Evolutionary conservation across 1,139 yeast species (phyloP), one percentile per base, ranked within the genome.

Genomic region (Kurtzmaniella quercitrusa): DNA sequence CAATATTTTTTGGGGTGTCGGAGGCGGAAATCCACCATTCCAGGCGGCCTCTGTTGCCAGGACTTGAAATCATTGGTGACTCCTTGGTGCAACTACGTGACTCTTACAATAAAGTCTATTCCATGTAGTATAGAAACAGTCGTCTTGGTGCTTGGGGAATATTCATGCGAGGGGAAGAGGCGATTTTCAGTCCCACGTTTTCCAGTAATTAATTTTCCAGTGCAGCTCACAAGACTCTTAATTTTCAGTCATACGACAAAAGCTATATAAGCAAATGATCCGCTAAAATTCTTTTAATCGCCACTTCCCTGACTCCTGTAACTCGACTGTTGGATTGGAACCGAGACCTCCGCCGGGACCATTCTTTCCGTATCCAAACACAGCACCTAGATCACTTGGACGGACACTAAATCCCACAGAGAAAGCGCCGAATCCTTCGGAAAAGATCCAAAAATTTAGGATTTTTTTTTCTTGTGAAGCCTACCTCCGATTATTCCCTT

Each of bases 211-310:
- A 19, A 19, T 36, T n/a, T 19, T 36, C 10, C 41, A 27, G 37
- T 48, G 18, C 51, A 19, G 17, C 38, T 36, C 38, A 36, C 38
- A 36, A 36, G 38, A 36, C 38, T 36, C 15, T 21, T 34, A 36
- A 18, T 36, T 19, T 12, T 19, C 5, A 19, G 38, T 36, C 38
- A 19, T 36, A 19, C 27, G 38, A 36, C n/a, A 18, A 27, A 27
- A 11, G 10, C 14, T 27, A 27, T 27, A 27, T 7, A 27, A n/a
- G n/a, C n/a, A n/a, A n/a, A n/a, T n/a, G n/a, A n/a, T n/a, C n/a
- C n/a, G n/a, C n/a, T n/a, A 27, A n/a, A 27, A 27, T 27, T n/a
- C 12, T 27, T 27, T 21, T 21, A 4, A 21, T 21, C 8, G 23
- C 8, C 8, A 21, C 4, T 5, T 4, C 23, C 8, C 23, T 4